Evolutionary conservation across 805 yeast species (phyloP).

Genomic region (Schwanniomyces sp.): DNA sequence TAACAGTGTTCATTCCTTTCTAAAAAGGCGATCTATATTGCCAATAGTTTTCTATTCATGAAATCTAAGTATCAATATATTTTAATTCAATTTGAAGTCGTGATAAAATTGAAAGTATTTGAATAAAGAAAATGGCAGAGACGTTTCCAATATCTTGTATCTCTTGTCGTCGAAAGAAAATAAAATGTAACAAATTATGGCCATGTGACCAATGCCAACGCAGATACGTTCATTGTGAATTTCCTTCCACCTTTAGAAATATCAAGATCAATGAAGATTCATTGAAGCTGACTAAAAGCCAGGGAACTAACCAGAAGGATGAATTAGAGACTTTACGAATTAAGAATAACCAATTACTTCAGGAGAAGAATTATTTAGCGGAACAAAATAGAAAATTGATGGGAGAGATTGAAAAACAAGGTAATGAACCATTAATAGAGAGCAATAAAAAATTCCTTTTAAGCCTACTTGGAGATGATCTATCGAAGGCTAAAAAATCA

Average conservation of each 20-base stretch:
- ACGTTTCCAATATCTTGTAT: conserved; percentile 34
- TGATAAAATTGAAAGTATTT: too few species aligned
- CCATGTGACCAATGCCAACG: conserved; percentile 45
- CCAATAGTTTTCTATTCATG: background rate
- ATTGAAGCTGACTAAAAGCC: background rate
- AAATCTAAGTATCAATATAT: background rate
- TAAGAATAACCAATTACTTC: conserved; percentile 19
- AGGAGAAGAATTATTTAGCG: conserved; percentile 16
- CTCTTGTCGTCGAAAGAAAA: conserved; percentile 35
- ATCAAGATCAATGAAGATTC: conserved; percentile 28
- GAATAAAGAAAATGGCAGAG: conserved; percentile 15
- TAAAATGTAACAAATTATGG: conserved; percentile 31
- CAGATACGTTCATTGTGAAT: conserved; percentile 39
- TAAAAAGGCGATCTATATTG: background rate
- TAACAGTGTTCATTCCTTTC: background rate
- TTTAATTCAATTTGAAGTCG: too few species aligned
- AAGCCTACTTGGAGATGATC: background rate
- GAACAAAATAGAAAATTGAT: conserved; percentile 11
- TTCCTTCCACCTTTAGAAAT: conserved; percentile 48
- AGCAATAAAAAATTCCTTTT: conserved; percentile 1
- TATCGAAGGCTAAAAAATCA: background rate
- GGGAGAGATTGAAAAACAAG: background rate
- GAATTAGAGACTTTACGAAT: conserved; percentile 18
- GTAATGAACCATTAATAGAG: background rate
- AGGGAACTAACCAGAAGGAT: conserved; percentile 1